Evolutionary conservation across 495 filamentous ascomycete species (phyloP).

Genomic region (Copromyces sp.): DNA sequence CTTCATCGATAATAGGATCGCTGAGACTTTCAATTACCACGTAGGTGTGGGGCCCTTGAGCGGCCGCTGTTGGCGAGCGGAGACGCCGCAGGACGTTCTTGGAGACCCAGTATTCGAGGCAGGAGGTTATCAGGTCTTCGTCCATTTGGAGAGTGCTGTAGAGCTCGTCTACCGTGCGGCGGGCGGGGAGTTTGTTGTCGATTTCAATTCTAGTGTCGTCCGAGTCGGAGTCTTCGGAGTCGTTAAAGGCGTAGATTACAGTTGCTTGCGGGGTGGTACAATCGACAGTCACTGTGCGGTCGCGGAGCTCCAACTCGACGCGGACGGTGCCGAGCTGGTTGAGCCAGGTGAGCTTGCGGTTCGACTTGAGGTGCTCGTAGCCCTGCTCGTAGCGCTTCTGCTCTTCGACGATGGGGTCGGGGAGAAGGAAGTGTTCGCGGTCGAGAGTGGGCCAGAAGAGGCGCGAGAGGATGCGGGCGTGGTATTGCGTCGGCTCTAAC

Average conservation of each 20-base stretch:
- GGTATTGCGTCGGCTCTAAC: conserved; percentile 26
- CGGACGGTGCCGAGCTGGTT: conserved; percentile 70
- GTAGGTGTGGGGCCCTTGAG: conserved; percentile 12
- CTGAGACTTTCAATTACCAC: conserved; percentile 32
- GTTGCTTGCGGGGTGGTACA: conserved; percentile 83
- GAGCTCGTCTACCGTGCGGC: conserved; percentile 53
- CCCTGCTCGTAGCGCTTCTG: conserved; percentile 61
- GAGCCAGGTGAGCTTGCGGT: conserved; percentile 81
- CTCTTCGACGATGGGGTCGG: conserved; percentile 47
- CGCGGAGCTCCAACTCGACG: conserved; percentile 72
- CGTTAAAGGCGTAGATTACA: conserved; percentile 78
- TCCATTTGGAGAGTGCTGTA: conserved; percentile 62
- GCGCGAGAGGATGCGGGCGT: conserved; percentile 80
- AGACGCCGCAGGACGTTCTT: conserved; percentile 64
- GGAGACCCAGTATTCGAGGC: conserved; percentile 76
- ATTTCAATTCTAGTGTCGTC: background rate
- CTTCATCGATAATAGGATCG: conserved; percentile 25
- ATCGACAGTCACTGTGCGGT: conserved; percentile 60
- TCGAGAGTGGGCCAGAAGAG: conserved; percentile 89
- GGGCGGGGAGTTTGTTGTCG: conserved; percentile 23
- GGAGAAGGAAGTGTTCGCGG: conserved; percentile 64
- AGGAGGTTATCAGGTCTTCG: conserved; percentile 59
- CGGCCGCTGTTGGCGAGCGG: conserved; percentile 7
- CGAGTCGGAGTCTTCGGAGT: conserved; percentile 21
- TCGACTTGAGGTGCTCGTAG: conserved; percentile 71